Conservation (phyloP, 2,329 filamentous ascomycete species). For the Aspergillus fumigatiaffinis region DNA sequence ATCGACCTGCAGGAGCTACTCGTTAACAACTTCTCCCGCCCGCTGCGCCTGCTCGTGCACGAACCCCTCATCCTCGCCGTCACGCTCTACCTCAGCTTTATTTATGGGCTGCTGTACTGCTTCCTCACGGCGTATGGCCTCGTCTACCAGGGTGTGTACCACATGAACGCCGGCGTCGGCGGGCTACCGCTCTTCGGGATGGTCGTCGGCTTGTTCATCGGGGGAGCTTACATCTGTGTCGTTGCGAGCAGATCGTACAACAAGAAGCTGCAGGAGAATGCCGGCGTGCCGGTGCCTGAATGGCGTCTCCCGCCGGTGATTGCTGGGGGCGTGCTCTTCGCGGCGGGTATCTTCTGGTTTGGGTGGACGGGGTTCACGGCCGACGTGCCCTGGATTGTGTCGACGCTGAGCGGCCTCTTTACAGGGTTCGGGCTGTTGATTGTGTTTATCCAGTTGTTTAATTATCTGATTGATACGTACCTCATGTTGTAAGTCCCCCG, state of each 20-base stretch:
- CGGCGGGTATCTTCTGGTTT: constrained; percentile 70
- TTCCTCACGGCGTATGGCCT: constrained; percentile 37
- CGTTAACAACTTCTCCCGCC: constrained; percentile 46
- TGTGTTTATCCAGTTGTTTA: constrained; percentile 56
- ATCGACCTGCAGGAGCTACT: constrained; percentile 45
- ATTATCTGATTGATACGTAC: constrained; percentile 59
- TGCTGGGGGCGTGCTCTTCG: constrained; percentile 48
- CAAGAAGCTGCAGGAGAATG: constrained; percentile 65
- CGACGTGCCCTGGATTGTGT: constrained; percentile 40
- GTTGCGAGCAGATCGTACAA: constrained; percentile 65
- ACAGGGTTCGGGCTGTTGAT: constrained; percentile 56
- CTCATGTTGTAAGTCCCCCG: constrained; percentile 45
- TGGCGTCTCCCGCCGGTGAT: constrained; percentile 56
- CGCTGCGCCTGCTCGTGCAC: constrained; percentile 36
- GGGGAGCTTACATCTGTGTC: constrained; percentile 58
- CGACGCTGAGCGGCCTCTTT: constrained; percentile 47
- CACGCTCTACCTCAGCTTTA: constrained; percentile 38
- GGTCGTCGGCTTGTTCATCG: constrained; percentile 67
- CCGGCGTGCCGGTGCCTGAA: constrained; percentile 54
- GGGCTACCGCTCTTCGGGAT: constrained; percentile 84
- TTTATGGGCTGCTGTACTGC: constrained; percentile 33
- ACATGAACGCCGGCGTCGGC: constrained; percentile 64
- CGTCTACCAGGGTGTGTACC: constrained; percentile 54
- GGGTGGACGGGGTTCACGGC: constrained; percentile 62
- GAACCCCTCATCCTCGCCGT: constrained; percentile 43